Evolutionary conservation across 148 eudicot genomes (phyloP).

Genomic region (Limonium bicolor): DNA sequence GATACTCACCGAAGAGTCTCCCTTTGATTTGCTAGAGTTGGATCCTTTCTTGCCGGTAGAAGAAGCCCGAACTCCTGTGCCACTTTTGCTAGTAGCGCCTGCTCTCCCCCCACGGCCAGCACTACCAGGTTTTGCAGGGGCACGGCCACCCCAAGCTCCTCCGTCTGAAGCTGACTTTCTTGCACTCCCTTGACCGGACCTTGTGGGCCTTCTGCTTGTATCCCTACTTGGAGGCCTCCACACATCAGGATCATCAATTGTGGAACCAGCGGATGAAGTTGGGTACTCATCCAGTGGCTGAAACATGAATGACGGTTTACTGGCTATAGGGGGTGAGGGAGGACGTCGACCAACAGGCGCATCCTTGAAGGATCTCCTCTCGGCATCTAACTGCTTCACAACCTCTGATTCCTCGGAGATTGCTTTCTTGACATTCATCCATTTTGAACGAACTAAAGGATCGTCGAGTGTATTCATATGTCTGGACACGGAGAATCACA

Average conservation of each 20-base stretch:
- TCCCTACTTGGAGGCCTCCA: slow-evolving; percentile 99
- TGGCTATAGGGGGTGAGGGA: slow-evolving; percentile 80
- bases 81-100: slow-evolving; percentile 46
- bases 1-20: slow-evolving; percentile 56
- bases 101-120: slow-evolving; percentile 70
- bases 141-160: slow-evolving; percentile 86
- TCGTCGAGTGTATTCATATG: slow-evolving; percentile 80
- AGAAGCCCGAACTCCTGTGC: slow-evolving; percentile 55
- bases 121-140: slow-evolving; percentile 49
- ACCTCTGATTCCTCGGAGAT: slow-evolving; percentile 85
- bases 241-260: slow-evolving; percentile 98
- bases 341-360: slow-evolving; percentile 77
- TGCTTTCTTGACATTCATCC: slow-evolving; percentile 97
- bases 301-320: slow-evolving; percentile 86
- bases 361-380: slow-evolving; percentile 84
- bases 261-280: slow-evolving; percentile 58
- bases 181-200: slow-evolving; percentile 55
- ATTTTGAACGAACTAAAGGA: slow-evolving; percentile 68
- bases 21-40: slow-evolving; percentile 55
- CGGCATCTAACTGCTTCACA: slow-evolving; percentile 90
- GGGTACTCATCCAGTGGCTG: slow-evolving; percentile 96
- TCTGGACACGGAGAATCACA: slow-evolving; percentile 16
- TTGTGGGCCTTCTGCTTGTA: slow-evolving; percentile 50
- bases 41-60: slow-evolving; percentile 65
- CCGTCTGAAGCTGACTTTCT: slow-evolving; percentile 88